Percentiles rank a stretch among this genome's conserved stretches.
Conservation (phyloP, 441 rosid genomes). For the Rhodomyrtus psidioides region DNA sequence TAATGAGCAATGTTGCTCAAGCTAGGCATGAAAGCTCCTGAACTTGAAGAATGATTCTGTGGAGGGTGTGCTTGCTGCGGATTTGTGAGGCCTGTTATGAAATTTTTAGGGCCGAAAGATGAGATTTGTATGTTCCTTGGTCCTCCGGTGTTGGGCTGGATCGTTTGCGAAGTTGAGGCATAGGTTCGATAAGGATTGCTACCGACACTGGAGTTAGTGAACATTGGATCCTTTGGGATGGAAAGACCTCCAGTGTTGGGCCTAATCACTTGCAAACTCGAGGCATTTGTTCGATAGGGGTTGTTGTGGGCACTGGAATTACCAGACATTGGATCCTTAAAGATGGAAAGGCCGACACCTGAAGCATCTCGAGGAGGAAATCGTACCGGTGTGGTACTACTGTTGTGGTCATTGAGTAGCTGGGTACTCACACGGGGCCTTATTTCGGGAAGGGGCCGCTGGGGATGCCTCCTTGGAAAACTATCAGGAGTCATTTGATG, state of each 20-base stretch:
- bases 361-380: constrained; percentile 8
- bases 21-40: neutral
- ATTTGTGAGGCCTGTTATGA: neutral
- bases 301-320: neutral
- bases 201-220: neutral
- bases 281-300: neutral
- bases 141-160: neutral
- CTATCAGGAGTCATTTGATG: neutral
- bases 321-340: neutral
- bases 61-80: neutral
- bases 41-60: neutral
- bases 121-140: neutral
- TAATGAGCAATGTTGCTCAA: neutral
- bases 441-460: neutral
- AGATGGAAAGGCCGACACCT: neutral
- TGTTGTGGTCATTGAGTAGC: neutral
- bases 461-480: neutral
- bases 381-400: neutral
- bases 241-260: neutral
- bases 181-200: neutral
- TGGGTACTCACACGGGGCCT: neutral
- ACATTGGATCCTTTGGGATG: neutral
- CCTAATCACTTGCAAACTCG: neutral
- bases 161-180: neutral
- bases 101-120: neutral